phyloP scores from a whole-genome alignment of 2,329 filamentous ascomycete genomes.

The Botryosphaeria agaves region DNA sequence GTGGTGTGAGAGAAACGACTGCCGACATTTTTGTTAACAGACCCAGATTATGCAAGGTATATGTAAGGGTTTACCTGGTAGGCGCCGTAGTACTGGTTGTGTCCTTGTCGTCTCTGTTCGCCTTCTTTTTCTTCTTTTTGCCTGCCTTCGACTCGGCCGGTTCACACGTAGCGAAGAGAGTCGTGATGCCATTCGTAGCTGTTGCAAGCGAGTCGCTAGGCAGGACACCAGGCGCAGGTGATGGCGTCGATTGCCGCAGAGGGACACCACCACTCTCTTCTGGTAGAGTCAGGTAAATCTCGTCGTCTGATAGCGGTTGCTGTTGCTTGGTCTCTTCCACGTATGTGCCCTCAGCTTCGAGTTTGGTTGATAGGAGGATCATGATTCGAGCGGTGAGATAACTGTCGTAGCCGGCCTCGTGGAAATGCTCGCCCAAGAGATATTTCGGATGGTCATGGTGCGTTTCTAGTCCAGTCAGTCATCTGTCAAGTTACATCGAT shows the following conservation, averaged over 20 bases:
- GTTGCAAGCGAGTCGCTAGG: too few relatives aligned
- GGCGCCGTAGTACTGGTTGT: too few relatives aligned
- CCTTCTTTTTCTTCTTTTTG: too few relatives aligned
- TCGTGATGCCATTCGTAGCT: too few relatives aligned
- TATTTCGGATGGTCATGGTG: conserved; percentile 23
- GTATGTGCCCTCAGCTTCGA: conserved; percentile 24
- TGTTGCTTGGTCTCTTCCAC: conserved; percentile 7
- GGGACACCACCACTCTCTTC: conserved; percentile 1
- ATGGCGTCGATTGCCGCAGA: background rate
- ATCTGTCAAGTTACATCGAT: background rate
- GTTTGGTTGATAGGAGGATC: conserved; percentile 35
- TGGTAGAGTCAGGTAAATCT: conserved; percentile 3
- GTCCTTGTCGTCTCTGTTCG: too few relatives aligned
- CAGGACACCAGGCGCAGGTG: too few relatives aligned
- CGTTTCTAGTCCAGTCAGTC: conserved; percentile 8
- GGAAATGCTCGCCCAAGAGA: conserved; percentile 21
- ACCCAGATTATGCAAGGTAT: too few relatives aligned
- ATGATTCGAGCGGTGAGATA: conserved; percentile 41
- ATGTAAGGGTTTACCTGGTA: too few relatives aligned
- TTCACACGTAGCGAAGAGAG: too few relatives aligned
- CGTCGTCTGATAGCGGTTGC: conserved; percentile 2
- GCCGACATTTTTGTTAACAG: too few relatives aligned
- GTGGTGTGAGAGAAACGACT: conserved; percentile 15
- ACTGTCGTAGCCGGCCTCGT: conserved; percentile 48
- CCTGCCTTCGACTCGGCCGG: too few relatives aligned